These are phyloP conservation scores for Aspergillus indologenus DNA, from an alignment of 495 filamentous ascomycete species.

Conservation along the genomic window DNA sequence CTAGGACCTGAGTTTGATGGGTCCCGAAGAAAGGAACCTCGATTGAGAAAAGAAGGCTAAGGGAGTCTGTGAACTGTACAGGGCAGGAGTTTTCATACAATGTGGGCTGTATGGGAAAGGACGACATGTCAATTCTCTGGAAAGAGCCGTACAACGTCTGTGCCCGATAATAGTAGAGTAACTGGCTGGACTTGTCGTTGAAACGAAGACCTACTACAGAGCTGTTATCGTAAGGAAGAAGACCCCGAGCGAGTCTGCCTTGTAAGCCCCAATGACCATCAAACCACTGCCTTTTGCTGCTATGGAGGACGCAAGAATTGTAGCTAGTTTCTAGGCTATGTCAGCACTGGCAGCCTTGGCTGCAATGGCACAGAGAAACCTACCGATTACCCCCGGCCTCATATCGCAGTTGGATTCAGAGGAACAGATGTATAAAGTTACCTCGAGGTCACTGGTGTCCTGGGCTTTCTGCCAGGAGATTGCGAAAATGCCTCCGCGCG, in stretches of 20 bases:
- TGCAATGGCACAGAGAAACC: constrained; percentile 3
- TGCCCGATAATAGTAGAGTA: constrained; percentile 34
- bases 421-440: constrained; percentile 29
- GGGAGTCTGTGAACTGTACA: constrained; percentile 25
- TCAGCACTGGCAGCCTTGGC: constrained; percentile 4
- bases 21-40: constrained; percentile 42
- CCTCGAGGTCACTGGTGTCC: constrained; percentile 23
- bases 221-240: constrained; percentile 11
- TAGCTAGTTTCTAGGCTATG: constrained; percentile 16
- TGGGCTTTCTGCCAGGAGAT: constrained; percentile 42
- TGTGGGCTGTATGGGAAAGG: constrained; percentile 12
- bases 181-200: constrained; percentile 37
- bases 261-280: constrained; percentile 5
- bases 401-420: constrained; percentile 6
- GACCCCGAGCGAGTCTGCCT: background rate
- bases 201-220: constrained; percentile 34
- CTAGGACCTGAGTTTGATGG: constrained; percentile 21
- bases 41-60: constrained; percentile 39
- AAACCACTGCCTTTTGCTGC: constrained; percentile 1
- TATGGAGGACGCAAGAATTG: constrained; percentile 14
- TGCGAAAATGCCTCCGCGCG: constrained; percentile 29
- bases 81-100: constrained; percentile 28
- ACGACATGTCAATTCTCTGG: constrained; percentile 22
- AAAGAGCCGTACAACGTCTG: constrained; percentile 31
- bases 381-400: constrained; percentile 16